These are phyloP conservation scores for Sugiyamaella xylanicola DNA, from an alignment of 1,139 yeast genomes.

Conservation along the genomic window DNA sequence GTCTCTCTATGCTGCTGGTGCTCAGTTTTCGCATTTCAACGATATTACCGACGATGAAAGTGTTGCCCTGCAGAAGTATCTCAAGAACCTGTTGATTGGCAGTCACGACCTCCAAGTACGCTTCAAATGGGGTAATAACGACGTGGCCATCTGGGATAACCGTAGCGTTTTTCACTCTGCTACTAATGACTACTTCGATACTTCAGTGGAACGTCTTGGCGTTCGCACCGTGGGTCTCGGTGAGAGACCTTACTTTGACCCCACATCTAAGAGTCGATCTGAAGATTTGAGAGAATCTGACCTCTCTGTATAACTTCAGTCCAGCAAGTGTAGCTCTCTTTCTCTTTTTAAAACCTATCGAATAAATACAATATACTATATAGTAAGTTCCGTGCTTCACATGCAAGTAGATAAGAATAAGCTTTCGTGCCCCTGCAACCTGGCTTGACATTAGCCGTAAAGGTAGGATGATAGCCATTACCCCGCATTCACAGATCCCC, in stretches of 20 bases:
- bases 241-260: conserved; percentile 34
- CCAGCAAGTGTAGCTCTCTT: not conserved
- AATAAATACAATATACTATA: too few relatives aligned
- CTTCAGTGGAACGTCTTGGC: conserved; percentile 30
- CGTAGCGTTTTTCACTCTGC: conserved; percentile 40
- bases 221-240: conserved; percentile 35
- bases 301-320: not conserved
- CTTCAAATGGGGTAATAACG: conserved; percentile 57
- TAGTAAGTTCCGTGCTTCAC: too few relatives aligned
- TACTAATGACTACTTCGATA: conserved; percentile 20
- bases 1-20: conserved; percentile 46
- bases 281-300: conserved; percentile 11
- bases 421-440: too few relatives aligned
- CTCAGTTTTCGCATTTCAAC: conserved; percentile 46
- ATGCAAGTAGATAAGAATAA: not conserved
- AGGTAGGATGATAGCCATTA: too few relatives aligned
- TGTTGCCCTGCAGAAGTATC: conserved; percentile 25
- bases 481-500: not conserved
- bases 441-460: too few relatives aligned
- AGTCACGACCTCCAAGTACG: conserved; percentile 43
- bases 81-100: conserved; percentile 23
- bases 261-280: conserved; percentile 1
- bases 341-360: too few relatives aligned
- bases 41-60: conserved; percentile 47
- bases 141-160: conserved; percentile 52